These are phyloP conservation scores for Ceratobasidium sp. DNA, from an alignment of 1,284 basidiomycete genomes.

Conservation along the genomic window DNA sequence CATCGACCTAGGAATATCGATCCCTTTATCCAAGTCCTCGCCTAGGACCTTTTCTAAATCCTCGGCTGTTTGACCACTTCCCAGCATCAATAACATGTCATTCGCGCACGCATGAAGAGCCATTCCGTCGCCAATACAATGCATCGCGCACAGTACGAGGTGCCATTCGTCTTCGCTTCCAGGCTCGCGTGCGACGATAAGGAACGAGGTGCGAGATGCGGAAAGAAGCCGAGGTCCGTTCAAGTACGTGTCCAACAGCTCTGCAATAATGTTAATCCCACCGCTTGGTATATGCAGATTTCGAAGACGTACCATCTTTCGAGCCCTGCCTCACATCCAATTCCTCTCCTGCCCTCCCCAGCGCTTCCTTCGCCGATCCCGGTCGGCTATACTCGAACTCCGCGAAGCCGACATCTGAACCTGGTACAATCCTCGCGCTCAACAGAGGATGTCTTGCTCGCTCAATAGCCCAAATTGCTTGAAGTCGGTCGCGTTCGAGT, in stretches of 20 bases:
- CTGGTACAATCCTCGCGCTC: constrained; percentile 61
- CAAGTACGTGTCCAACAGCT: constrained; percentile 72
- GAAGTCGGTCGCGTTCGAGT: constrained; percentile 61
- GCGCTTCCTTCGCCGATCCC: constrained; percentile 58
- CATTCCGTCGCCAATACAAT: constrained; percentile 82
- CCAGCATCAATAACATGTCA: constrained; percentile 72
- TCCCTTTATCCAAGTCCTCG: constrained; percentile 62
- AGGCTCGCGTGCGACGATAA: constrained; percentile 65
- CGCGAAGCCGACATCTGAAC: neutral
- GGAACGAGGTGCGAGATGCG: constrained; percentile 72
- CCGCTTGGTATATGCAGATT: constrained; percentile 26
- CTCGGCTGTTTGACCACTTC: no score
- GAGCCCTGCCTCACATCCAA: constrained; percentile 63
- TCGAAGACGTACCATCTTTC: constrained; percentile 62
- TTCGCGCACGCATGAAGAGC: constrained; percentile 78
- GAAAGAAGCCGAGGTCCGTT: constrained; percentile 80
- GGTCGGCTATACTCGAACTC: constrained; percentile 67
- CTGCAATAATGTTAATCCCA: no score
- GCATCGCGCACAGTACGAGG: constrained; percentile 72
- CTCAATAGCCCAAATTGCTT: constrained; percentile 73
- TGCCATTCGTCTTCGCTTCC: constrained; percentile 57
- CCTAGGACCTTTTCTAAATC: constrained; percentile 52
- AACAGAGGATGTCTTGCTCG: constrained; percentile 74
- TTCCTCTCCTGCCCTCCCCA: constrained; percentile 61
- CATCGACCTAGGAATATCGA: constrained; percentile 60